phyloP scores from a whole-genome alignment of 2,329 filamentous ascomycete species.

The Colletotrichum nymphaeae region DNA sequence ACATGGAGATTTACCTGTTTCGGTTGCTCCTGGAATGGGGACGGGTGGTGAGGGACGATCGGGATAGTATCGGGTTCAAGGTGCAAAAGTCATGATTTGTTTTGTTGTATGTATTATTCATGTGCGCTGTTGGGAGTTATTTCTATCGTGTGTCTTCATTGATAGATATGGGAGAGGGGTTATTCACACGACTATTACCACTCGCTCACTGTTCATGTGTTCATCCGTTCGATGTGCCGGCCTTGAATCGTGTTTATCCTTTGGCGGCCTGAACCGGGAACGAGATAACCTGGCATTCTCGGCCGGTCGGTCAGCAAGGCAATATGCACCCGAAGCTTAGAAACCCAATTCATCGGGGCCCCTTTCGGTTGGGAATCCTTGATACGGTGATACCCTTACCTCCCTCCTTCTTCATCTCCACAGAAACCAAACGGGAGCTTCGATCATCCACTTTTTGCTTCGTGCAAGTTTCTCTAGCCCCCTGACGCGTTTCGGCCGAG shows the following conservation, averaged over 20 bases:
- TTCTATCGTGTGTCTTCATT: no score
- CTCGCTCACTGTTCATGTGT: not conserved
- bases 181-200: not conserved
- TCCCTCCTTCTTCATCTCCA: not conserved
- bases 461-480: not conserved
- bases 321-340: not conserved
- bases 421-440: not conserved
- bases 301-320: not conserved
- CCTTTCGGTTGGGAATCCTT: not conserved
- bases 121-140: not conserved
- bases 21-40: conserved; percentile 83
- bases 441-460: not conserved
- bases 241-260: not conserved
- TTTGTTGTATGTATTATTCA: not conserved
- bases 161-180: not conserved
- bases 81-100: conserved; percentile 7
- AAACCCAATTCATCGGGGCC: not conserved
- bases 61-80: conserved; percentile 57
- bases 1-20: conserved; percentile 87
- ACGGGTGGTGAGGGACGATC: conserved; percentile 71
- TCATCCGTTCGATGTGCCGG: not conserved
- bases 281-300: not conserved
- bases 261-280: not conserved
- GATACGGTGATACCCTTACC: not conserved
- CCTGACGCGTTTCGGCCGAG: not conserved